Conservation (phyloP, 257 asterid genomes). For the Cynanchum wilfordii region DNA sequence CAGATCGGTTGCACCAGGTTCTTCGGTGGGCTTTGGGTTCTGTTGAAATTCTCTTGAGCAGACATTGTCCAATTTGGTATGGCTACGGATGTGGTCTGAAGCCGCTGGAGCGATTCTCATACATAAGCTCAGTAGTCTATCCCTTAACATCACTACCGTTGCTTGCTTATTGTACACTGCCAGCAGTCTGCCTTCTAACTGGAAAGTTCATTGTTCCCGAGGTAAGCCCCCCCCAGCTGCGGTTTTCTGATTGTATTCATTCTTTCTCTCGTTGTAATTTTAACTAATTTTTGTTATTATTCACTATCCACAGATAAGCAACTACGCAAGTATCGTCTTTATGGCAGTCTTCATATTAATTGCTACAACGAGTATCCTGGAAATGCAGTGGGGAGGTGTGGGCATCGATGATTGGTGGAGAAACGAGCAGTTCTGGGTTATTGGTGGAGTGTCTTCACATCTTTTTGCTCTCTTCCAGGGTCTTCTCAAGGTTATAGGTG, state of each 20-base stretch:
- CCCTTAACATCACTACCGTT: constrained; percentile 90
- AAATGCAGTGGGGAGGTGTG: constrained; percentile 96
- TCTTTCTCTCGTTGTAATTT: background rate
- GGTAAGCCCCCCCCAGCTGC: constrained; percentile 33
- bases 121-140: constrained; percentile 83
- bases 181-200: constrained; percentile 90
- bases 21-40: constrained; percentile 99
- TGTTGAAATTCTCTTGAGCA: constrained; percentile 80
- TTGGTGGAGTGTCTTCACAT: constrained; percentile 87
- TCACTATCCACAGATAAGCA: constrained; percentile 61
- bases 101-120: constrained; percentile 90
- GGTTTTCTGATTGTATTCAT: background rate
- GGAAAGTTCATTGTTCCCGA: constrained; percentile 91
- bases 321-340: constrained; percentile 80
- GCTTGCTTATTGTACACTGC: constrained; percentile 80
- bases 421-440: constrained; percentile 99
- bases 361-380: constrained; percentile 74
- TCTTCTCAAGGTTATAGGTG: constrained; percentile 84
- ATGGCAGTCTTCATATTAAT: constrained; percentile 77
- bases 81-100: constrained; percentile 95
- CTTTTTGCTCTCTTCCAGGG: constrained; percentile 92
- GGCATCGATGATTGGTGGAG: constrained; percentile 90
- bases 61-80: constrained; percentile 96
- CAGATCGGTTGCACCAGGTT: constrained; percentile 96
- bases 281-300: constrained; percentile 9